Base-by-base conservation (phyloP, 2,329 filamentous ascomycete species). In the Colletotrichum musicola region DNA sequence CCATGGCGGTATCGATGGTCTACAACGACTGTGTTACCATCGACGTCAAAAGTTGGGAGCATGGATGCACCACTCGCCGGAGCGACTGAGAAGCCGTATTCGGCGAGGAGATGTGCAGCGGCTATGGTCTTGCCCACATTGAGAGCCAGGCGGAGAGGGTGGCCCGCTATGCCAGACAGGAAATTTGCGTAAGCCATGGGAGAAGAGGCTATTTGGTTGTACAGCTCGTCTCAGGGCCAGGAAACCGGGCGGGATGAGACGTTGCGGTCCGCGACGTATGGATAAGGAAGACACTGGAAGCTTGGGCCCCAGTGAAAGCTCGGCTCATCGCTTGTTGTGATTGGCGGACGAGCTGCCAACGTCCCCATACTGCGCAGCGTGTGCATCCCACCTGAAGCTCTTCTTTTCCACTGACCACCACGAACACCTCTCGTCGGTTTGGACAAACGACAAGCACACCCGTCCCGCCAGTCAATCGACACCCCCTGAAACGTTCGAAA, bases 11-110 rank as follows among this genome's bases (percentile, higher is more conserved):
- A 87, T n/a, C 84, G 81, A 73, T 89, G 89, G 68, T 89, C 90
- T 61, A 93, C 87, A 13, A 95, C 78, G 54, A 95, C 84, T 78
- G 84, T 90, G 75, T 95, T 92, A 64, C 90, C 90, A 9, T 84
- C 79, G 1, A 90, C 84, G 25, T 86, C 84, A 69, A 98, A 90
- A 0, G 94, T 97, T 7, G 95, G 95, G 58, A 96, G 87, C 96
- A 98, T 98, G 18, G 92, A 95, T 4, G 94, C 89, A 2, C 95
- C 95, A 27, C 84, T 83, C 16, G 90, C 89, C 4, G 83, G 79
- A 20, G 86, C 86, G 72, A 75, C 71, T 84, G 84, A 16, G 80
- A 89, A 88, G 74, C 89, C 82, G 80, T 96, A 90, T 50, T 88
- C 85, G 75, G 77, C 79, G 68, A 85, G 76, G n/a, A 89, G 76